Evolutionary conservation across 2,329 filamentous ascomycete genomes (phyloP), one percentile per base, ranked within the genome.

Genomic region (Cercospora sp.): DNA sequence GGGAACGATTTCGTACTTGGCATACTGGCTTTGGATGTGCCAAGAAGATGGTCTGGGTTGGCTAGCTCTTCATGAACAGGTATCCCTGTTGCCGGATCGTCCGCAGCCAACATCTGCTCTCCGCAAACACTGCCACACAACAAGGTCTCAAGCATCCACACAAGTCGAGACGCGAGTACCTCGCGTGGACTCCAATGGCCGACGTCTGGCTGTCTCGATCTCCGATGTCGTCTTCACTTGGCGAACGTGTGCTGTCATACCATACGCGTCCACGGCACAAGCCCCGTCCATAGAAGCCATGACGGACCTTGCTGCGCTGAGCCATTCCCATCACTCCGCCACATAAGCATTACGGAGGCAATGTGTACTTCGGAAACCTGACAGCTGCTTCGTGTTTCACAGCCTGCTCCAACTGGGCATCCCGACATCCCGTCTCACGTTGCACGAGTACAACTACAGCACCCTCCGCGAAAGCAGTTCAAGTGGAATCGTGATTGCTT

Each of bases 261-360:
- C 28, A 51, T 18, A 37, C 58, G 30, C 58, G 21, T 40, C 32
- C 26, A 16, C 40, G 43, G 43, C 24, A 3, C 37, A 43, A 32
- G 37, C 40, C 43, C 21, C 37, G 40, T 43, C 24, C 30, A 43
- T 30, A 26, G 26, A 55, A 55, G 18, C 61, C 28, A 24, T 55
- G 49, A 18, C 37, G 26, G 43, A 51, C 49, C 61, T 13, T 53
- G 61, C 28, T 37, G 3, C 61, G 55, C 55, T 32, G 55, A 32
- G 30, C 16, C 16, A 28, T 57, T n/a, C 43, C 30, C 43, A 37
- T 5, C 28, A 55, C 43, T 63, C 61, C 61, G 61, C 61, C 45
- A 63, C 43, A 63, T 55, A 55, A 63, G 61, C 61, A 37, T 63
- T 63, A 37, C 61, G 28, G 28, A 63, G 45, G 16, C n/a, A 43